phyloP scores from a whole-genome alignment of 805 yeast genomes.

The Maudiozyma bulderi region DNA sequence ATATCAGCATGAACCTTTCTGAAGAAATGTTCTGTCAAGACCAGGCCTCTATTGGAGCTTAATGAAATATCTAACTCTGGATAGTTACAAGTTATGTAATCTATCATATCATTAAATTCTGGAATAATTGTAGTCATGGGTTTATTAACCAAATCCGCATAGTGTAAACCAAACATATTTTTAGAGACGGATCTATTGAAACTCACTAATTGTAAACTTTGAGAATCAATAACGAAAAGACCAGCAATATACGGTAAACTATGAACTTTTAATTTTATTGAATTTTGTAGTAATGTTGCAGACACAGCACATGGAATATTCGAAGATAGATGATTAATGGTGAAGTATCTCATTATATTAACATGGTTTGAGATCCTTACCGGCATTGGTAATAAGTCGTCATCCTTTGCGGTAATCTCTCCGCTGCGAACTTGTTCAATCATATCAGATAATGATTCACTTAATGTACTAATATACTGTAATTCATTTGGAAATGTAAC shows the following conservation, averaged over 20 bases:
- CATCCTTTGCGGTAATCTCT: constrained; percentile 16
- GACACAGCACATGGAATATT: constrained; percentile 69
- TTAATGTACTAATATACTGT: constrained; percentile 17
- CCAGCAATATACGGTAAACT: constrained; percentile 84
- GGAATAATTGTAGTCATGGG: constrained; percentile 55
- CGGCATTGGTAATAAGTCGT: constrained; percentile 24
- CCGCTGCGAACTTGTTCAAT: constrained; percentile 25
- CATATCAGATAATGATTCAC: constrained; percentile 20
- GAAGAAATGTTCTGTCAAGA: constrained; percentile 85
- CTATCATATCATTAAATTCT: constrained; percentile 38
- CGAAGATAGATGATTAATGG: constrained; percentile 38
- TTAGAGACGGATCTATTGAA: constrained; percentile 72
- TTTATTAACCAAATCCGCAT: constrained; percentile 34
- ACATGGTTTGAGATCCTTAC: constrained; percentile 36
- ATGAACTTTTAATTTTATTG: constrained; percentile 53
- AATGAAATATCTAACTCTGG: constrained; percentile 31
- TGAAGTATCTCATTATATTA: constrained; percentile 55
- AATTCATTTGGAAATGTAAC: constrained; percentile 25
- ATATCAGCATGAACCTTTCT: constrained; percentile 51
- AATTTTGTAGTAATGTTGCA: constrained; percentile 43
- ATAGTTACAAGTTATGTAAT: constrained; percentile 27
- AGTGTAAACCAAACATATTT: constrained; percentile 64
- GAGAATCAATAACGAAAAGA: constrained; percentile 56
- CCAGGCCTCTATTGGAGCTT: constrained; percentile 50
- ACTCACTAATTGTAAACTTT: constrained; percentile 44